Base-by-base conservation (phyloP, 192 early-diverging fungal genomes). In the Oehlia diaphana region DNA sequence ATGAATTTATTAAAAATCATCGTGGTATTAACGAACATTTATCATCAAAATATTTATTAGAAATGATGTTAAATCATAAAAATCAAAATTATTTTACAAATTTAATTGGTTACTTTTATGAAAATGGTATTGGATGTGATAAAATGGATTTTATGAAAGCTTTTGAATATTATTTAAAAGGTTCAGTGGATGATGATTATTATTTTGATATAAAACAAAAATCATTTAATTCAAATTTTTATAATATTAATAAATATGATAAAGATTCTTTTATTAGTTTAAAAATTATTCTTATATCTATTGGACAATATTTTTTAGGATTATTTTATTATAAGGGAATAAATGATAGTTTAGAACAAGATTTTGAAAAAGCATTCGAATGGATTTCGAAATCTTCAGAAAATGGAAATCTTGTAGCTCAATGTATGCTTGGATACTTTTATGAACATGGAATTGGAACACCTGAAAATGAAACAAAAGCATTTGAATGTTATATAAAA, bases 401-500 rank as follows among this genome's bases (percentile, higher is more conserved):
- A 58, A 35, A 44, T 26, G 74, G 74, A 26, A 26, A 75, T 47
- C 4, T 62, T 23, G 31, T 62, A 1, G 74, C 74, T 35, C 61
- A 75, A 2, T 75, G 74, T 75, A 28, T 28, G 21, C 44, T 75
- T 75, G 74, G 74, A 2, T 53, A 75, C 26, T 75, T 53, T 5
- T 75, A 75, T 61, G 61, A 58, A 47, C 6, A 63, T 9, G 74
- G 26, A n/a, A 31, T 75, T 14, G 74, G 74, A 0, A 62, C 35
- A 8, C 12, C 26, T 13, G 63, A 75, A 61, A 50, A 62, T 58
- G 23, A 61, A 62, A 9, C 0, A 19, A 31, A 75, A 39, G 74
- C 74, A 53, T 75, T 75, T 61, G 19, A 53, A 28, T 75, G 74
- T 58, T 75, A 75, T 14, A 61, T 28, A 21, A 75, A 37, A 62